Evolutionary conservation across 306 rosid species (phyloP).

Genomic region (Pterocarpus santalinus): DNA sequence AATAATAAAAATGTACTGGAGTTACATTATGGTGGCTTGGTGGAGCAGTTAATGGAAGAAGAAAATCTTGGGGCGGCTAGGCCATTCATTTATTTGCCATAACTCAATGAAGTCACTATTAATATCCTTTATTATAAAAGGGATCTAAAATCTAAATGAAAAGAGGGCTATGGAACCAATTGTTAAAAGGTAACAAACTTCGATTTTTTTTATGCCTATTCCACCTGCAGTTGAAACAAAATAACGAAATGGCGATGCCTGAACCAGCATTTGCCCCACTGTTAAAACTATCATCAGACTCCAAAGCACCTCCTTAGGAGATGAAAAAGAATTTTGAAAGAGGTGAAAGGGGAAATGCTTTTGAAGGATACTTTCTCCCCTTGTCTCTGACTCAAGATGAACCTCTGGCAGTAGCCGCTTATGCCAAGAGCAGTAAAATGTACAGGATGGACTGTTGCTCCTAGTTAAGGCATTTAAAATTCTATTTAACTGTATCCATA

Average conservation of each 20-base stretch:
- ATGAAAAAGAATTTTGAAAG: slow-evolving; percentile 34
- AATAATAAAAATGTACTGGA: too few species aligned
- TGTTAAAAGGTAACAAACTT: slow-evolving; percentile 10
- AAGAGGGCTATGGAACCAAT: not conserved
- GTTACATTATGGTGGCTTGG: too few species aligned
- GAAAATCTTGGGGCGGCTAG: slow-evolving; percentile 21
- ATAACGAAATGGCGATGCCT: slow-evolving; percentile 18
- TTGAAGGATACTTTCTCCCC: slow-evolving; percentile 39
- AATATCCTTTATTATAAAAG: slow-evolving; percentile 9
- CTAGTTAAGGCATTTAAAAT: slow-evolving; percentile 7
- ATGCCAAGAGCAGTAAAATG: slow-evolving; percentile 39
- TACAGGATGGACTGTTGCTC: slow-evolving; percentile 47
- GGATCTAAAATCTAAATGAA: slow-evolving; percentile 20
- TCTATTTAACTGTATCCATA: slow-evolving; percentile 53
- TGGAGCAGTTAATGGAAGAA: not conserved
- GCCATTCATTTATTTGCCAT: slow-evolving; percentile 29
- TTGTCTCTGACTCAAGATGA: slow-evolving; percentile 25
- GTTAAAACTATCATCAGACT: slow-evolving; percentile 41
- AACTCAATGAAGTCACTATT: slow-evolving; percentile 7
- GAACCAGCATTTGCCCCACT: slow-evolving; percentile 24
- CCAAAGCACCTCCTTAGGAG: slow-evolving; percentile 50
- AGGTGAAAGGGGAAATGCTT: slow-evolving; percentile 39
- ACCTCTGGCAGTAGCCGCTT: slow-evolving; percentile 36
- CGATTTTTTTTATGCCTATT: not conserved
- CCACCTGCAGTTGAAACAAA: slow-evolving; percentile 8